These are phyloP conservation scores for Protomyces gravidus DNA, from an alignment of 1,139 yeast genomes.

Conservation along the genomic window DNA sequence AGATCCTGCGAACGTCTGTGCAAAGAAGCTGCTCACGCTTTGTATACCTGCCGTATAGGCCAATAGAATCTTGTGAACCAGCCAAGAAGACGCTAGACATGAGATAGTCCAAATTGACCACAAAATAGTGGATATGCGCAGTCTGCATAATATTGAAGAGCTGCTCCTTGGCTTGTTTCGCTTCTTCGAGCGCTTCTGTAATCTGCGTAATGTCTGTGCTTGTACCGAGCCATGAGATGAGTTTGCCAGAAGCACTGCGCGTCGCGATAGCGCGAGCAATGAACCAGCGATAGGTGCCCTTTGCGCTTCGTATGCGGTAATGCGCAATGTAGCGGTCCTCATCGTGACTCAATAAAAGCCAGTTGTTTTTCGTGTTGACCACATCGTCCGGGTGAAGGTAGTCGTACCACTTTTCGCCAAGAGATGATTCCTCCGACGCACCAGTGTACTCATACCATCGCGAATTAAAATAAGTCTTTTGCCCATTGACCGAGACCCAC, in stretches of 20 bases:
- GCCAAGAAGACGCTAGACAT: slow-evolving; percentile 22
- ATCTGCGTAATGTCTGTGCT: slow-evolving; percentile 26
- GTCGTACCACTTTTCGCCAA: slow-evolving; percentile 12
- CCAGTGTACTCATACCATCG: slow-evolving; percentile 27
- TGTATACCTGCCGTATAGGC: slow-evolving; percentile 12
- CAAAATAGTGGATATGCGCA: slow-evolving; percentile 25
- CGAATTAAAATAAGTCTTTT: slow-evolving; percentile 8
- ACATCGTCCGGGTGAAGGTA: slow-evolving; percentile 24
- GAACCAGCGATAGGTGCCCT: slow-evolving; percentile 22
- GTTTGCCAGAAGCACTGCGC: slow-evolving; percentile 1
- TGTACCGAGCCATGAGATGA: slow-evolving; percentile 9
- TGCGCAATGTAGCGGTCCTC: slow-evolving; percentile 19
- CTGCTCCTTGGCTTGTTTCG: slow-evolving; percentile 21
- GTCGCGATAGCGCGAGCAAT: slow-evolving; percentile 23
- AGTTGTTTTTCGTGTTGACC: slow-evolving; percentile 22
- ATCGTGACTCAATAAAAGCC: slow-evolving; percentile 12
- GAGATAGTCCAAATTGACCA: slow-evolving; percentile 9
- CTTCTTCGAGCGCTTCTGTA: slow-evolving; percentile 21
- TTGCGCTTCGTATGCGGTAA: slow-evolving; percentile 11
- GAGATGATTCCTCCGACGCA: slow-evolving; percentile 5
- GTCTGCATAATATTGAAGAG: slow-evolving; percentile 27
- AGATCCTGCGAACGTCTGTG: slow-evolving; percentile 10
- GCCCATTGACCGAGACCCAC: slow-evolving; percentile 8
- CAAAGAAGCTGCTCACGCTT: background rate
- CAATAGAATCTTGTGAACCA: slow-evolving; percentile 2